These are phyloP conservation scores for Erodium texanum DNA, from an alignment of 441 rosid genomes.

Conservation along the genomic window DNA sequence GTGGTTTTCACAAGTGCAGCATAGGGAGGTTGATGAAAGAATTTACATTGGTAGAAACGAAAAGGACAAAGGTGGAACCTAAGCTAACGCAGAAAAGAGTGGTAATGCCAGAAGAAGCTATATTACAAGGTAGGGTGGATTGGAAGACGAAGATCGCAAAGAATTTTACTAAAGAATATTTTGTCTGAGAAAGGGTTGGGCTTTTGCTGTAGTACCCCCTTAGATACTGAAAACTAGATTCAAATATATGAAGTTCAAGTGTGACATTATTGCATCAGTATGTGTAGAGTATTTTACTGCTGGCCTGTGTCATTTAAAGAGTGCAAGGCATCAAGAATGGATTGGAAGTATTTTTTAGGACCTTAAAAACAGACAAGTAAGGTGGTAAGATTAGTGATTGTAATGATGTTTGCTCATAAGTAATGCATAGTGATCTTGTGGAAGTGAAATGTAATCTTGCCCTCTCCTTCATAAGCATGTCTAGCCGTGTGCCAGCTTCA, in stretches of 20 bases:
- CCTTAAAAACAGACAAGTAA: not conserved
- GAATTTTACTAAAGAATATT: not conserved
- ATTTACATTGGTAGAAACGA: not conserved
- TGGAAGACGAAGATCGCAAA: not conserved
- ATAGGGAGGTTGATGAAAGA: not conserved
- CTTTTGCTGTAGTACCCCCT: not conserved
- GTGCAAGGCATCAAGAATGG: not conserved
- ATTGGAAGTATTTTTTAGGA: not conserved
- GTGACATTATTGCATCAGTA: not conserved
- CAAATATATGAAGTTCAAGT: not conserved
- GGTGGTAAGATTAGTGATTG: not conserved
- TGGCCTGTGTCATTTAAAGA: not conserved
- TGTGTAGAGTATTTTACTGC: not conserved
- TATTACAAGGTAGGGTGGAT: not conserved
- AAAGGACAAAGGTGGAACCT: not conserved
- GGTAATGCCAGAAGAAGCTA: not conserved
- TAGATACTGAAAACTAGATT: not conserved
- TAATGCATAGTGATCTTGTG: not conserved
- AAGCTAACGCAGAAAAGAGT: not conserved
- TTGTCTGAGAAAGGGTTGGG: not conserved
- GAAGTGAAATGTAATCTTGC: not conserved
- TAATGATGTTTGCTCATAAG: not conserved
- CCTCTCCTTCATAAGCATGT: not conserved
- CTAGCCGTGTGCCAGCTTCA: not conserved
- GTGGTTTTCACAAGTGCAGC: not conserved